Conservation (phyloP, 768 basidiomycete species). For the Coprinopsis cinerea region DNA sequence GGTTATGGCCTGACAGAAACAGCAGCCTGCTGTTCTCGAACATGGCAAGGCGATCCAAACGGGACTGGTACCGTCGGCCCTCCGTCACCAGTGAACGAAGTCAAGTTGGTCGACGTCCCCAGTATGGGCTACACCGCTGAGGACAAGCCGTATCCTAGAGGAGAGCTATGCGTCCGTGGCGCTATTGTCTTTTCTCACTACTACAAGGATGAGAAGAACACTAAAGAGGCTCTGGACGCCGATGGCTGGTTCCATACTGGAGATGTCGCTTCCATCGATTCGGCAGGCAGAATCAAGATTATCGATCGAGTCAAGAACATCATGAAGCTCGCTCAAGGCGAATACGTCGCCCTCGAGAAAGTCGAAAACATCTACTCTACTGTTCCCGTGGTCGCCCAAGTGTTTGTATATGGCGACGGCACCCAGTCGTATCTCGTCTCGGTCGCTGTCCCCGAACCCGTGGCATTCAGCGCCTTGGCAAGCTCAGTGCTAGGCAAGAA, state of each 20-base stretch:
- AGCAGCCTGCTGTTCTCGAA: constrained; percentile 51
- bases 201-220: constrained; percentile 83
- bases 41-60: constrained; percentile 49
- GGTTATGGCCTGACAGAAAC: constrained; percentile 93
- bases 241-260: constrained; percentile 92
- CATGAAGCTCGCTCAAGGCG: constrained; percentile 95
- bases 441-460: constrained; percentile 78
- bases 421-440: constrained; percentile 83
- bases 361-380: constrained; percentile 75
- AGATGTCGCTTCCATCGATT: constrained; percentile 79
- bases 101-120: constrained; percentile 88
- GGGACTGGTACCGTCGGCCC: constrained; percentile 78
- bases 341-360: constrained; percentile 96
- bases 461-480: constrained; percentile 54
- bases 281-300: constrained; percentile 74
- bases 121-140: constrained; percentile 79
- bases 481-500: constrained; percentile 44
- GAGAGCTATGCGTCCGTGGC: constrained; percentile 76
- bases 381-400: constrained; percentile 62
- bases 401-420: constrained; percentile 86
- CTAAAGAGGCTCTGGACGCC: constrained; percentile 66
- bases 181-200: constrained; percentile 57
- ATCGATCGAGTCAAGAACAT: constrained; percentile 98
- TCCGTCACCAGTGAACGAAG: constrained; percentile 62
- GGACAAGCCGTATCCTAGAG: constrained; percentile 85